Base-by-base conservation (phyloP, 148 eudicot species). In the Persicaria maculosa region DNA sequence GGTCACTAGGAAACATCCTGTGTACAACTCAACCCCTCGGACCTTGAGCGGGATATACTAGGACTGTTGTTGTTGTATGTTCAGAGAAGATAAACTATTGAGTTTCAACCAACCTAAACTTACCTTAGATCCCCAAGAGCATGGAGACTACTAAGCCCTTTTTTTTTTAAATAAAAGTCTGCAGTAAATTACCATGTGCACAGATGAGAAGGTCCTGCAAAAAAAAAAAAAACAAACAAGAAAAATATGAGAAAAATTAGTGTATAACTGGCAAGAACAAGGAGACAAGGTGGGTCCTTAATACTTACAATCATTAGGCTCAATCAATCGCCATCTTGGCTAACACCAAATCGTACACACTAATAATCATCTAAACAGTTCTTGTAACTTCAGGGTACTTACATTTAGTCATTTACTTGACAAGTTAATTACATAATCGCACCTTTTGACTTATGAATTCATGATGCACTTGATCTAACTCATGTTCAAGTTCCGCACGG, bases 261-360 rank as follows among this genome's bases (percentile, higher is more conserved):
- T 59, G 65, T 59, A 59, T 19, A 59, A 57, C 25, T 57, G 68
- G 68, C 68, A 62, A 62, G 15, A 9, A 36, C 44, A 62, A 65
- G 46, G 46, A 65, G 70, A 43, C 70, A 65, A 65, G 70, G 70
- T 65, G 70, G 70, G 70, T 65, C 70, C 70, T 65, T 64, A 12
- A 65, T 65, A 65, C 70, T 65, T 65, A 65, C 45, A 36, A 65
- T 65, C 70, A 65, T 36, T 11, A 65, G 47, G 47, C 70, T 65
- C 70, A 65, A 65, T 65, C 70, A 65, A 65, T 65, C 70, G 4
- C 45, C 44, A 65, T 65, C 47, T 65, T 65, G 46, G 46, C 43
- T 15, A 65, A 43, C 70, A 64, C 69, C 7, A 64, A 64, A 20
- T 22, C 25, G 61, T 55, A 19, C 61, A 55, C 6, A 20, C 19